phyloP scores from a whole-genome alignment of 352 stramenopile species.

The Aphanomyces astaci region DNA sequence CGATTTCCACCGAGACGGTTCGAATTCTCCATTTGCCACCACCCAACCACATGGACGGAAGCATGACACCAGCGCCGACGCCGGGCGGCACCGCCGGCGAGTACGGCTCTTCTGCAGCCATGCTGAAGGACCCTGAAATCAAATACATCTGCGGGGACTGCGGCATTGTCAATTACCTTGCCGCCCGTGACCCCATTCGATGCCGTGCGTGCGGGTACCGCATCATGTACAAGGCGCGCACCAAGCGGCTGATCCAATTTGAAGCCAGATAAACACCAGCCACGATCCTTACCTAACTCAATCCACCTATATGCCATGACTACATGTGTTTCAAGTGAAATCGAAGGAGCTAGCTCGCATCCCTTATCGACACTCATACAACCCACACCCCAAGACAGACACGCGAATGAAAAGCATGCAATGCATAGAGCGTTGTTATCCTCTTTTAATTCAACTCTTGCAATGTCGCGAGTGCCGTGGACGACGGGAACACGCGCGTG shows the following conservation, averaged over 20 bases:
- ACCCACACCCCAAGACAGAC: no score
- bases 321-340: no score
- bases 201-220: slow-evolving; percentile 95
- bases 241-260: slow-evolving; percentile 91
- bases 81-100: slow-evolving; percentile 33
- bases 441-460: neutral
- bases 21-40: slow-evolving; percentile 29
- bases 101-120: slow-evolving; percentile 40
- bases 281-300: neutral
- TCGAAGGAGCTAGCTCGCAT: no score
- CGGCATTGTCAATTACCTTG: slow-evolving; percentile 92
- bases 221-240: slow-evolving; percentile 97
- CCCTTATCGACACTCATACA: no score
- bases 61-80: slow-evolving; percentile 59
- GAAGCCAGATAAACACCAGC: slow-evolving; percentile 63
- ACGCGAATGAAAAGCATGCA: no score
- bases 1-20: slow-evolving; percentile 17
- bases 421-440: neutral
- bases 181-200: slow-evolving; percentile 91
- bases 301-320: neutral
- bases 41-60: slow-evolving; percentile 47
- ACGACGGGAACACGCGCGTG: slow-evolving; percentile 35
- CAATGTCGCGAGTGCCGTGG: slow-evolving; percentile 5
- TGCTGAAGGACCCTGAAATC: slow-evolving; percentile 82
- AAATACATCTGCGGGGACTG: slow-evolving; percentile 98